These are phyloP conservation scores for Plectosphaerella plurivora DNA, from an alignment of 2,329 filamentous ascomycete species.

Conservation along the genomic window DNA sequence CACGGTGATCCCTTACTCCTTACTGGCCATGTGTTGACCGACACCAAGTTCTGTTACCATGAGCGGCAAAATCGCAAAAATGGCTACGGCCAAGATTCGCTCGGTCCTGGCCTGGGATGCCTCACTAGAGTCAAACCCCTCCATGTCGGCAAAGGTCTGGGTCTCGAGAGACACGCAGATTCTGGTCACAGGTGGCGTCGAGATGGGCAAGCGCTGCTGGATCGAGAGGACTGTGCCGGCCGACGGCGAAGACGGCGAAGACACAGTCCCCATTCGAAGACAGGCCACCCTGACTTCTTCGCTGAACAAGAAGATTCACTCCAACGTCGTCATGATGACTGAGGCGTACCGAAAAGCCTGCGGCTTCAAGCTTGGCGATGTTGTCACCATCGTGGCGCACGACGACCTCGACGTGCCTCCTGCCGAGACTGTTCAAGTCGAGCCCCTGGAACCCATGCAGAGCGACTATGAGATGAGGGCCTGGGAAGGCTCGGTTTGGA, in stretches of 20 bases:
- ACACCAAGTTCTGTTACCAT: too few relatives aligned
- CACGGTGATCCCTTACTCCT: too few relatives aligned
- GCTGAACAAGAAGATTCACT: constrained; percentile 58
- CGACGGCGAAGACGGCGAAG: constrained; percentile 1
- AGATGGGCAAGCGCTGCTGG: constrained; percentile 37
- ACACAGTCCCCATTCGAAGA: constrained; percentile 19
- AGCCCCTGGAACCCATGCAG: neutral
- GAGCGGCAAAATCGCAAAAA: too few relatives aligned
- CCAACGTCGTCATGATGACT: constrained; percentile 67
- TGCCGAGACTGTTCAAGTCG: constrained; percentile 45
- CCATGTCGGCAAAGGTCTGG: constrained; percentile 40
- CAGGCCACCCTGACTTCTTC: constrained; percentile 48
- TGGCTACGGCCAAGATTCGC: constrained; percentile 28
- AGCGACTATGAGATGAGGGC: neutral
- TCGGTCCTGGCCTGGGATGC: constrained; percentile 30
- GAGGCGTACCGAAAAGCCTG: constrained; percentile 69
- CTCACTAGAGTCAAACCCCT: constrained; percentile 32
- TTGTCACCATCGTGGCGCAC: constrained; percentile 54
- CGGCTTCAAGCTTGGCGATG: constrained; percentile 67
- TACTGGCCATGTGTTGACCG: too few relatives aligned
- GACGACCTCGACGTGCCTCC: constrained; percentile 45
- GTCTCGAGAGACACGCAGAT: constrained; percentile 42
- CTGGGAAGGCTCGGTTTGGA: neutral
- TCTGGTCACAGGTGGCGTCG: constrained; percentile 35
- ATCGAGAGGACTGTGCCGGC: constrained; percentile 24